phyloP scores from a whole-genome alignment of 2,329 filamentous ascomycete species.

The Scedosporium aurantiacum region DNA sequence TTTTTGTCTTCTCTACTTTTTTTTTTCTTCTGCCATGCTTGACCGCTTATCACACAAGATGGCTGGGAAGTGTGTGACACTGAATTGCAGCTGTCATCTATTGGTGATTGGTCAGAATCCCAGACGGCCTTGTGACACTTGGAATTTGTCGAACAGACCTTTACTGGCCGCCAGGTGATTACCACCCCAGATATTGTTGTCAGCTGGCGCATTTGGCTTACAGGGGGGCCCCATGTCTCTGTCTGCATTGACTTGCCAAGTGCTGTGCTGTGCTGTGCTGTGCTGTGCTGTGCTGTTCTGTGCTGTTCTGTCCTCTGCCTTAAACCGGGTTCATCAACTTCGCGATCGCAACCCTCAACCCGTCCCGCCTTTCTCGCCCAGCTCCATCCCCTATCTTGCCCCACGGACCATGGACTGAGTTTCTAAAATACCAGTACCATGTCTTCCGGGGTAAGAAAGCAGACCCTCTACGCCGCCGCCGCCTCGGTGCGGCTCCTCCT shows the following conservation, averaged over 20 bases:
- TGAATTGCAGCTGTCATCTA: not conserved
- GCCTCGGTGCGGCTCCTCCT: conserved; percentile 69
- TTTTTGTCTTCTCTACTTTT: conserved; percentile 17
- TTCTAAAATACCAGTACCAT: conserved; percentile 1
- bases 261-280: not conserved
- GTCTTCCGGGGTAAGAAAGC: conserved; percentile 5
- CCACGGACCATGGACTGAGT: conserved; percentile 1
- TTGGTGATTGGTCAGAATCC: not conserved
- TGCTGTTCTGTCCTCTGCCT: not conserved
- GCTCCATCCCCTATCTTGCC: not conserved
- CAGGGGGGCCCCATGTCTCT: not conserved
- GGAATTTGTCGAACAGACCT: not conserved
- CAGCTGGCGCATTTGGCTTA: not conserved
- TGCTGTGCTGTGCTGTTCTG: not conserved
- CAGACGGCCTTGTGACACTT: not conserved
- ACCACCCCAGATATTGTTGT: not conserved
- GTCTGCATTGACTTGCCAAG: not conserved
- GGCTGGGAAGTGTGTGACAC: not conserved
- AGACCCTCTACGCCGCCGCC: conserved; percentile 58
- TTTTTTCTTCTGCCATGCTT: conserved; percentile 11
- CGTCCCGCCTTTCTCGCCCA: not conserved
- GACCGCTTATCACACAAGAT: conserved; percentile 8
- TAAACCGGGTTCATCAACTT: not conserved
- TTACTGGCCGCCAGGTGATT: too few species aligned
- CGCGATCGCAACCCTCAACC: not conserved